Conservation (phyloP, 805 yeast genomes). For the Candida adriatica region DNA sequence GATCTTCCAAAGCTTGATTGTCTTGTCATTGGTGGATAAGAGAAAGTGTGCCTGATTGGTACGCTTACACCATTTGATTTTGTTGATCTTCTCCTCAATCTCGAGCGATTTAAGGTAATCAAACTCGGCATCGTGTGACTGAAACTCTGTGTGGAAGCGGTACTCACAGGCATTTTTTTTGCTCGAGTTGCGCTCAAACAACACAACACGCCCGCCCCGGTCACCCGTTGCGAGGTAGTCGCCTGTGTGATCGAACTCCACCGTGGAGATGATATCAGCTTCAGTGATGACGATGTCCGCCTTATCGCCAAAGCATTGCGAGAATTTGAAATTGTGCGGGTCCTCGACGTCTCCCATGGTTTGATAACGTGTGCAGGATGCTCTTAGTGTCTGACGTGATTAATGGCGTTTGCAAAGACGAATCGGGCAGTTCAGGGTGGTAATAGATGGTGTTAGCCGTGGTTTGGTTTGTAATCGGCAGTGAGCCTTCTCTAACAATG, state of each 20-base stretch:
- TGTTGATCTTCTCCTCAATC: constrained; percentile 96
- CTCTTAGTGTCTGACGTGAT: too few species aligned
- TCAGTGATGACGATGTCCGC: constrained; percentile 96
- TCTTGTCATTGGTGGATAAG: constrained; percentile 91
- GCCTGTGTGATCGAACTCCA: constrained; percentile 93
- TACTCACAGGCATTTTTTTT: constrained; percentile 82
- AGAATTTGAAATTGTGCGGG: constrained; percentile 53
- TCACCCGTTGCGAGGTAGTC: constrained; percentile 97
- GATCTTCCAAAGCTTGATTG: constrained; percentile 97
- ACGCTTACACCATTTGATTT: constrained; percentile 91
- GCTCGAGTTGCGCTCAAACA: constrained; percentile 80
- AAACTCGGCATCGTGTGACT: constrained; percentile 96
- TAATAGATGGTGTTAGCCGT: too few species aligned
- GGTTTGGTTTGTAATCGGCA: too few species aligned
- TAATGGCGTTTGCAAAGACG: too few species aligned
- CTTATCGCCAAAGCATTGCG: constrained; percentile 98
- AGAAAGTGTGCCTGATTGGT: constrained; percentile 86
- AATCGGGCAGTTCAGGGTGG: too few species aligned
- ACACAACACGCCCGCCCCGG: constrained; percentile 95
- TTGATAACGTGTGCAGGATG: too few species aligned
- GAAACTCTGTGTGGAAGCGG: constrained; percentile 93
- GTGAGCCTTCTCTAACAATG: too few species aligned
- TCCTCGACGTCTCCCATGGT: constrained; percentile 23
- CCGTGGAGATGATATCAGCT: constrained; percentile 95
- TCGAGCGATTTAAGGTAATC: constrained; percentile 93